phyloP scores from a whole-genome alignment of 2,329 filamentous ascomycete genomes.

The Aspergillus vadensis region DNA sequence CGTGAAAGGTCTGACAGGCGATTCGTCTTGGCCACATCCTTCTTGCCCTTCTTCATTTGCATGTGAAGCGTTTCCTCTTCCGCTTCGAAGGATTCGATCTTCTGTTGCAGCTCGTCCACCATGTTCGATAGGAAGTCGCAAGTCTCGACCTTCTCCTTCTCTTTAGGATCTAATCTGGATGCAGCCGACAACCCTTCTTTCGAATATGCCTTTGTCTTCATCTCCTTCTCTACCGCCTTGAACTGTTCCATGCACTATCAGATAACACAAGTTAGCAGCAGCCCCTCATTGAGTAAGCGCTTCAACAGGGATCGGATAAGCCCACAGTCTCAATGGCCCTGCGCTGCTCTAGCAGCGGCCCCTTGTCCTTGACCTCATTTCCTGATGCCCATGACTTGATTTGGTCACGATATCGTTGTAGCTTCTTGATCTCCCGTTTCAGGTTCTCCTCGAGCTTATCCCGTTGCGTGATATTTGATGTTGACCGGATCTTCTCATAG shows the following conservation, averaged over 20 bases:
- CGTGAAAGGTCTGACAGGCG: constrained; percentile 83
- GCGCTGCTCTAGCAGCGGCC: constrained; percentile 86
- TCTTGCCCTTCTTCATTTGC: constrained; percentile 93
- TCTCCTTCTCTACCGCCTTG: constrained; percentile 99
- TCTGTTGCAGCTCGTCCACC: constrained; percentile 90
- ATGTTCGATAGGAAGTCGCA: constrained; percentile 81
- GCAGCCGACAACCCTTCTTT: constrained; percentile 94
- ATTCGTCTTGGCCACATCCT: constrained; percentile 78
- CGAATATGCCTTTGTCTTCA: constrained; percentile 99
- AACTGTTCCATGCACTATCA: constrained; percentile 84
- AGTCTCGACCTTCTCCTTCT: constrained; percentile 88
- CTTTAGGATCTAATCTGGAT: constrained; percentile 93
- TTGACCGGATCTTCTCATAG: constrained; percentile 96
- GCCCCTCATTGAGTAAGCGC: constrained; percentile 6
- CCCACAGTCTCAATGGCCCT: constrained; percentile 93
- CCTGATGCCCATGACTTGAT: constrained; percentile 99
- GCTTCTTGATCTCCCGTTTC: constrained; percentile 99
- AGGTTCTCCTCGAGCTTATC: constrained; percentile 98
- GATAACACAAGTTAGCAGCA: constrained; percentile 34
- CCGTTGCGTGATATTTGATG: constrained; percentile 90
- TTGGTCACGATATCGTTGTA: constrained; percentile 94
- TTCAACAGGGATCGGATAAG: constrained; percentile 12
- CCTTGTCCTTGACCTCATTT: constrained; percentile 99
- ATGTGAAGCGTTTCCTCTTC: constrained; percentile 84
- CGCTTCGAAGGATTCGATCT: constrained; percentile 90